These are phyloP conservation scores for Ophiocordyceps camponoti-saundersi DNA, from an alignment of 2,329 filamentous ascomycete genomes.

Conservation along the genomic window DNA sequence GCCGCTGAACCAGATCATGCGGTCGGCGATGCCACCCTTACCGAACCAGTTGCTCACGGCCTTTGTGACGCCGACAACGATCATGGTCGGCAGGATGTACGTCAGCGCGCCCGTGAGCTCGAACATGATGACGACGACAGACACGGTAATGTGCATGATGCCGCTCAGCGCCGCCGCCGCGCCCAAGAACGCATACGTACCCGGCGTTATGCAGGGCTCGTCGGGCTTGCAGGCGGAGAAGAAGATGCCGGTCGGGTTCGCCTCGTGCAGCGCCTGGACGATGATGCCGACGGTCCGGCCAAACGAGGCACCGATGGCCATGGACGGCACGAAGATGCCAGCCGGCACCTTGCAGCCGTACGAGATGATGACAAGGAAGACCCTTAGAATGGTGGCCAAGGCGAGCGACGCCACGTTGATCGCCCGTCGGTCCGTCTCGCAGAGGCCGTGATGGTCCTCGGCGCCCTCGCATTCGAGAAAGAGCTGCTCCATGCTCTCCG, in stretches of 20 bases:
- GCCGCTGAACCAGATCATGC: constrained; percentile 97
- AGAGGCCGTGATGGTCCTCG: constrained; percentile 79
- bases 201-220: constrained; percentile 88
- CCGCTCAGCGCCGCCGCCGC: constrained; percentile 82
- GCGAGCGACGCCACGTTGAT: constrained; percentile 63
- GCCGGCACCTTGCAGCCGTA: constrained; percentile 97
- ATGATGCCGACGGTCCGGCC: constrained; percentile 88
- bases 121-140: constrained; percentile 98
- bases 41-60: constrained; percentile 79
- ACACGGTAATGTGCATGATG: constrained; percentile 96
- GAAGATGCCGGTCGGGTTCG: constrained; percentile 65
- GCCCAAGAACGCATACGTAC: constrained; percentile 90
- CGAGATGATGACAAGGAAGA: constrained; percentile 79
- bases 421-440: constrained; percentile 61
- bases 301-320: constrained; percentile 92
- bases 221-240: constrained; percentile 83
- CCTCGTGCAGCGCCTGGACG: constrained; percentile 76
- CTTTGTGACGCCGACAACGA: constrained; percentile 94
- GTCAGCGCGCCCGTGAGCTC: constrained; percentile 93
- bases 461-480: constrained; percentile 85
- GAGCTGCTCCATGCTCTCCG: constrained; percentile 95
- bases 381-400: constrained; percentile 64
- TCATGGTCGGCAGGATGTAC: constrained; percentile 97
- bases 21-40: constrained; percentile 92
- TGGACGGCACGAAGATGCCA: constrained; percentile 94